Percentiles rank a stretch among this genome's conserved stretches.
Conservation (phyloP, 108 stramenopile species). For the Pseudonitzschia multiseries region DNA sequence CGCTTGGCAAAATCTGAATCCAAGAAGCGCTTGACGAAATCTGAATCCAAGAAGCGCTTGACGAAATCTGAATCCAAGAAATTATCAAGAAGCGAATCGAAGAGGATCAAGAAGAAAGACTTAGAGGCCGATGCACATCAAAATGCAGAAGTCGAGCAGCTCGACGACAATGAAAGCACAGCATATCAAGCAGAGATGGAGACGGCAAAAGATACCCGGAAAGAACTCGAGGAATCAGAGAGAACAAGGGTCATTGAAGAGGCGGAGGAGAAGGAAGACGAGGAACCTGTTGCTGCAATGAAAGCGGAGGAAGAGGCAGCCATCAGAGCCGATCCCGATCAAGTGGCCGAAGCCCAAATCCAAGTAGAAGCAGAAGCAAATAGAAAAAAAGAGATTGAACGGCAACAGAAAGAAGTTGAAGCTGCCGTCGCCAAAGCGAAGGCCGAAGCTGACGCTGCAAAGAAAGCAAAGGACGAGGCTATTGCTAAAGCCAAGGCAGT, state of each 20-base stretch:
- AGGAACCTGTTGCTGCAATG: not conserved
- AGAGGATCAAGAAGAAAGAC: too few relatives aligned
- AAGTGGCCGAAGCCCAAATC: not conserved
- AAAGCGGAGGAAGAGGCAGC: not conserved
- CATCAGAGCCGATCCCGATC: not conserved
- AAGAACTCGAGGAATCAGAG: not conserved
- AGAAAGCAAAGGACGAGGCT: slow-evolving; percentile 6
- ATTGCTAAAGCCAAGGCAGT: not conserved
- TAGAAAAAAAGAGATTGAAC: not conserved
- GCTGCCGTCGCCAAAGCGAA: not conserved
- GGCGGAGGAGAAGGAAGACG: not conserved
- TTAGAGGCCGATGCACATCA: too few relatives aligned
- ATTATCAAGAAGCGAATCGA: too few relatives aligned
- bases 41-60: too few relatives aligned
- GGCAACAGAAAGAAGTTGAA: not conserved
- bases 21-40: too few relatives aligned
- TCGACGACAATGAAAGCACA: not conserved
- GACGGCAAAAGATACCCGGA: not conserved
- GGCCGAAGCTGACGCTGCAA: slow-evolving; percentile 2
- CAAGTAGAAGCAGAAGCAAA: not conserved
- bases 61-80: too few relatives aligned
- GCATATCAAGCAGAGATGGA: not conserved
- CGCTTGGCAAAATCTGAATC: too few relatives aligned
- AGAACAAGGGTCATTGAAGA: not conserved
- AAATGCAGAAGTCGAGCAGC: not conserved